Conservation (phyloP, 495 filamentous ascomycete genomes). For the Tuber indicum region DNA sequence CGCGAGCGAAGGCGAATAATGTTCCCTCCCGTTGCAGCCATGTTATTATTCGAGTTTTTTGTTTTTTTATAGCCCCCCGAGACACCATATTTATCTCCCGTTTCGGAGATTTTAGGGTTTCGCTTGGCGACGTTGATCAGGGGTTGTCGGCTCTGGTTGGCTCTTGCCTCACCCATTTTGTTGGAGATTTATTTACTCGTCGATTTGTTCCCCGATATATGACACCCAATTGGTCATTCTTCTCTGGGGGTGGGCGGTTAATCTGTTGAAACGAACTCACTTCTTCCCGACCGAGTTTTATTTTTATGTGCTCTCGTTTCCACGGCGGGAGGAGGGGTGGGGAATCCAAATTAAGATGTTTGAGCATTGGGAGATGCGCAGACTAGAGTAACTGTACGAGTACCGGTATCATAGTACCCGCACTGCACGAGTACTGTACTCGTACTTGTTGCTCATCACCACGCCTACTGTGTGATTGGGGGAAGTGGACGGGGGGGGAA, state of each 20-base stretch:
- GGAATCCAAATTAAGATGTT: neutral
- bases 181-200: neutral
- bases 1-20: neutral
- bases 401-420: no score
- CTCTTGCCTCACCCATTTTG: neutral
- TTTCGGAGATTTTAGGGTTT: slow-evolving; percentile 3
- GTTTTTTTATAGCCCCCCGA: neutral
- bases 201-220: neutral
- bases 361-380: neutral
- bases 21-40: neutral
- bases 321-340: neutral
- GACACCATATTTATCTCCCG: neutral
- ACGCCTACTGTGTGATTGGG: neutral
- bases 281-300: neutral
- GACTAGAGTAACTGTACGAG: no score
- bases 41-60: neutral
- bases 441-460: neutral
- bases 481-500: neutral
- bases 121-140: neutral
- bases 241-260: neutral
- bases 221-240: neutral
- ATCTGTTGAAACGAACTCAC: neutral
- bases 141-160: neutral
- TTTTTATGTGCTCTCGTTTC: neutral
- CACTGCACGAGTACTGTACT: no score